Evolutionary conservation across 1,139 yeast species (phyloP).

Genomic region (Arxiozyma heterogenica): DNA sequence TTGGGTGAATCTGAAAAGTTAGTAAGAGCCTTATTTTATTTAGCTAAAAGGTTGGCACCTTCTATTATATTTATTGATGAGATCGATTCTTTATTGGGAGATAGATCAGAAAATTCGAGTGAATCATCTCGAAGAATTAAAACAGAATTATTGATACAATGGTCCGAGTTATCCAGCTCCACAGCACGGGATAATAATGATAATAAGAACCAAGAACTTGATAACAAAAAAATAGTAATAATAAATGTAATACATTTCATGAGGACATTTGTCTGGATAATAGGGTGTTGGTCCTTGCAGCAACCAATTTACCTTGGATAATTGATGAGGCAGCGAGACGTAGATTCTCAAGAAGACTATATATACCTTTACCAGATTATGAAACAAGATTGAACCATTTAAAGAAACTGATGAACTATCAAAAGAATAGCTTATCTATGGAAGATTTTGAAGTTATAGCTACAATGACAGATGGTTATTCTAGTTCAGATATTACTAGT

Average conservation of each 20-base stretch:
- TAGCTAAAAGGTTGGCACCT: conserved; percentile 44
- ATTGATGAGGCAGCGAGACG: conserved; percentile 62
- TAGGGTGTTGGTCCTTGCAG: conserved; percentile 52
- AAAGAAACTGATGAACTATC: conserved; percentile 36
- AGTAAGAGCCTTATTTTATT: conserved; percentile 48
- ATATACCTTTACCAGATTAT: conserved; percentile 57
- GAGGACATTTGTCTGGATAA: conserved; percentile 15
- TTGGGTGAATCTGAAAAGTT: conserved; percentile 57
- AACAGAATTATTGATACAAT: conserved; percentile 54
- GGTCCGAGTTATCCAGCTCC: conserved; percentile 55
- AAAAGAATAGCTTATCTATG: conserved; percentile 35
- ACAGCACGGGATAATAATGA: conserved; percentile 34
- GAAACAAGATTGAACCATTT: conserved; percentile 48
- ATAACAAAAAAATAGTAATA: no score
- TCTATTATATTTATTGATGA: conserved; percentile 47
- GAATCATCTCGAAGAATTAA: conserved; percentile 47
- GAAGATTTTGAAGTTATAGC: conserved; percentile 42
- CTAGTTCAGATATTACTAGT: conserved; percentile 57
- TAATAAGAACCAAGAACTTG: neutral
- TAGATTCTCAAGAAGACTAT: conserved; percentile 51
- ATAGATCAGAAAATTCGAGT: conserved; percentile 44
- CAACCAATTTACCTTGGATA: conserved; percentile 61
- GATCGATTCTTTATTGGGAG: conserved; percentile 50
- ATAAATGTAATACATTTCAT: no score
- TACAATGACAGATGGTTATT: conserved; percentile 45